phyloP scores from a whole-genome alignment of 2,329 filamentous ascomycete genomes.

The Neonectria faginata region DNA sequence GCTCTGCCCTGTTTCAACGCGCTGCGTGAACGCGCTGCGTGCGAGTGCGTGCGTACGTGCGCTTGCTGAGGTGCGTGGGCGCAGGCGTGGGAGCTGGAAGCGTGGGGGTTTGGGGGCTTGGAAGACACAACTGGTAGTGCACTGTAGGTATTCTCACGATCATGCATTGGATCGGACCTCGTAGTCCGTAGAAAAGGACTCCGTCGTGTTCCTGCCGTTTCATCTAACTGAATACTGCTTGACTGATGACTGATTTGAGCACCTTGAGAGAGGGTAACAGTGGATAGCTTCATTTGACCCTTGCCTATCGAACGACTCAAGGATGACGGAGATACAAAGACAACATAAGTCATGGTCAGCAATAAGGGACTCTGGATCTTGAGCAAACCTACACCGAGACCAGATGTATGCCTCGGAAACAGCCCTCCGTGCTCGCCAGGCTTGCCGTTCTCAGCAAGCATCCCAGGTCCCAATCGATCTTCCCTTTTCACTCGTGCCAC shows the following conservation, averaged over 20 bases:
- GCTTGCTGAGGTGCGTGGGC: slow-evolving; percentile 17
- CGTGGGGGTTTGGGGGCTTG: slow-evolving; percentile 27
- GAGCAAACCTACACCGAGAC: background rate
- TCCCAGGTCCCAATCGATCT: slow-evolving; percentile 16
- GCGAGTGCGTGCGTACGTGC: slow-evolving; percentile 3
- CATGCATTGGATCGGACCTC: background rate
- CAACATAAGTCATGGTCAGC: background rate
- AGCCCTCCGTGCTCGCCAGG: slow-evolving; percentile 14
- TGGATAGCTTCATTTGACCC: background rate
- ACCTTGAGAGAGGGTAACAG: background rate
- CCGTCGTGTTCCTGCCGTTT: background rate
- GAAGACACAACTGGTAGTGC: slow-evolving; percentile 15
- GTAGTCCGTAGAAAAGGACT: background rate
- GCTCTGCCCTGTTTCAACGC: background rate
- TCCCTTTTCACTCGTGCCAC: slow-evolving; percentile 9
- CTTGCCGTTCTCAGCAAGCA: slow-evolving; percentile 15
- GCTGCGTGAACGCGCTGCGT: slow-evolving; percentile 11
- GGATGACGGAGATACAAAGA: background rate
- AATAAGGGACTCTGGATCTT: background rate
- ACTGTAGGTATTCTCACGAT: background rate
- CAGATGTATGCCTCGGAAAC: slow-evolving; percentile 7
- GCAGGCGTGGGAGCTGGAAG: slow-evolving; percentile 9
- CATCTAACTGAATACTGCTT: background rate
- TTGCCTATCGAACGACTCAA: slow-evolving; percentile 9
- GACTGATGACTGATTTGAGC: background rate